Evolutionary conservation across 257 asterid genomes (phyloP), one percentile per base, ranked within the genome.

Genomic region (Nicotiana sylvestris): DNA sequence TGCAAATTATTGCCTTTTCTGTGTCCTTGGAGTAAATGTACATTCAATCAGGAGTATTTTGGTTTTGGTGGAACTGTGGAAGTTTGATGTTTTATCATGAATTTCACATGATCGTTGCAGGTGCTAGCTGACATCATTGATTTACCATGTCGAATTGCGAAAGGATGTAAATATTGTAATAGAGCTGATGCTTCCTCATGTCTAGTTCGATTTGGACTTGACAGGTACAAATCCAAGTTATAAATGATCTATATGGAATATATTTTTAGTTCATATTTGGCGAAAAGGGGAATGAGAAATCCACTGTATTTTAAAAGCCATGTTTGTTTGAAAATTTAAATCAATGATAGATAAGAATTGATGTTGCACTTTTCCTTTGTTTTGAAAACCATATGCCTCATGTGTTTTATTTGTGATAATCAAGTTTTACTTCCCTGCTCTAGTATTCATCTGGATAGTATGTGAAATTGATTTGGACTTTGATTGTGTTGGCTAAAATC

Each of bases 101-200:
- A 51, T 76, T 51, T 76, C 65, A 81, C 72, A 65, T 82, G 57
- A 80, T 78, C 84, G 82, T 84, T 89, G 81, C 91, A 96, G 99
- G 99, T 91, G 78, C 89, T 96, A 77, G 99, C 99, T 55, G 99
- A 96, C 85, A 84, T 82, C 66, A 92, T 96, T 86, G 95, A 92
- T 84, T 91, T 96, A 87, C 98, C 98, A 30, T 96, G 99, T 87
- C 97, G 99, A 86, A 91, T 94, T 84, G 98, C 97, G 32, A 96
- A 89, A 86, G 99, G 99, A 86, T 96, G 99, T 88, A 94, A 86
- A 82, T 90, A 88, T 88, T 96, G 99, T 86, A 86, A 82, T 16
- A 88, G 94, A 85, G 92, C 89, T 70, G 94, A 96, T 87, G 97
- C 97, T 86, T 92, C 98, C 78, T 94, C 99, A 5, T 96, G 99